Evolutionary conservation across 164 flowering plant genomes (phyloP), one percentile per base, ranked within the genome.

Genomic region (Piper longum): DNA sequence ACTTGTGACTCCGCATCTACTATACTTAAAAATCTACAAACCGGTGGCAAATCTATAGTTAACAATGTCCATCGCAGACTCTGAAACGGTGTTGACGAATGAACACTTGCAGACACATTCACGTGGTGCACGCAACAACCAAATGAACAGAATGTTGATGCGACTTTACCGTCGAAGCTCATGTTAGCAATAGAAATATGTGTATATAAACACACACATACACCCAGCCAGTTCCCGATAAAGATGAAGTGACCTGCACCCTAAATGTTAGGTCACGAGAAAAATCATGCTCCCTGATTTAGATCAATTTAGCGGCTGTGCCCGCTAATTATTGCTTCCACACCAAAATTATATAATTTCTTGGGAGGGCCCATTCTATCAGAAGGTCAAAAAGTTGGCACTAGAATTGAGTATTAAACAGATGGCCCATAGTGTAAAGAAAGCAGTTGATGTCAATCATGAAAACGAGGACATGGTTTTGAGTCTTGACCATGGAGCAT

Each of bases 241-340:
- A 48, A 57, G 59, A 5, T 18, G 59, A 57, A 57, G 40, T 13
- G 59, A 57, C 59, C 39, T 57, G 40, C 59, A 57, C 59, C 52
- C 3, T 5, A 57, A 57, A n/a, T 57, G 59, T 57, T 57, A 18
- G 59, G 59, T 57, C 58, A 17, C 2, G 19, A 16, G 17, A 5
- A 1, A 16, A 56, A 48, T 48, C 52, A 48, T 48, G 52, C 52
- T 9, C 52, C 12, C 14, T 5, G 14, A 44, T 44, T 48, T 48
- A 2, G 36, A 48, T 48, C 12, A 5, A 9, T 2, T 48, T 48
- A 48, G 52, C 52, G 52, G 52, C 52, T 48, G 52, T 48, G 52
- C 52, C 52, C 7, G 14, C 52, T 48, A 48, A 48, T 48, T 9
- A 48, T 48, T 48, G 4, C 14, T 48, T 14, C 9, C 52, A 44